Conservation (phyloP, 140 eudicot genomes). For the Oenanthe javanica region DNA sequence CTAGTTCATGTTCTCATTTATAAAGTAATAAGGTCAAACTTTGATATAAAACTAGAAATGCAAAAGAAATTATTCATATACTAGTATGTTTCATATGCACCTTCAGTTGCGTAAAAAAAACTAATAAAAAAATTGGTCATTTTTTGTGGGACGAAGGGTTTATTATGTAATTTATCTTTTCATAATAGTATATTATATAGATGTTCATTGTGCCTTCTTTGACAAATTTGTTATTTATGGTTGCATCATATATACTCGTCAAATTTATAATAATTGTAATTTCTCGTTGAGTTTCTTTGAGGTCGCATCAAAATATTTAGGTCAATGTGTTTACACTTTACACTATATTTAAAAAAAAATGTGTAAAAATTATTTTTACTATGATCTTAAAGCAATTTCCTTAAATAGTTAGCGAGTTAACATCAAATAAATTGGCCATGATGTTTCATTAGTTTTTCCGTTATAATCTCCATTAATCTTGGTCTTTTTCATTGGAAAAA, state of each 20-base stretch:
- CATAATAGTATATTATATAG: neutral
- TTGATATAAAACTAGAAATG: too few relatives aligned
- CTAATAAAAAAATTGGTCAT: too few relatives aligned
- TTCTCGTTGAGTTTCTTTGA: neutral
- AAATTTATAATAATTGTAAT: neutral
- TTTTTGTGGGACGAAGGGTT: neutral
- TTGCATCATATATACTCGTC: neutral
- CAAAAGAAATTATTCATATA: too few relatives aligned
- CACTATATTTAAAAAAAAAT: neutral
- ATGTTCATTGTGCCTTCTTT: neutral
- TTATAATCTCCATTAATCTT: neutral
- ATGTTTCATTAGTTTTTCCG: neutral
- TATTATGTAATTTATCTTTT: neutral
- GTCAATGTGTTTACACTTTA: neutral
- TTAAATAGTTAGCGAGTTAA: neutral
- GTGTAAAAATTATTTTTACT: neutral
- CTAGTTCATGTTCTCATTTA: too few relatives aligned
- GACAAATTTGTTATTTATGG: neutral
- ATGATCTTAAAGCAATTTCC: neutral
- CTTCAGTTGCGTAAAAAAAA: too few relatives aligned
- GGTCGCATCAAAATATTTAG: neutral
- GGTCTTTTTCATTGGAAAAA: neutral
- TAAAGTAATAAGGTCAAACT: neutral
- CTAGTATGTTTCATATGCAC: neutral
- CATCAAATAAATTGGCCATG: neutral